Percentiles rank a stretch among this genome's conserved stretches.
These are phyloP conservation scores for Ilex aquifolium DNA, from an alignment of 257 asterid species.

Conservation along the genomic window DNA sequence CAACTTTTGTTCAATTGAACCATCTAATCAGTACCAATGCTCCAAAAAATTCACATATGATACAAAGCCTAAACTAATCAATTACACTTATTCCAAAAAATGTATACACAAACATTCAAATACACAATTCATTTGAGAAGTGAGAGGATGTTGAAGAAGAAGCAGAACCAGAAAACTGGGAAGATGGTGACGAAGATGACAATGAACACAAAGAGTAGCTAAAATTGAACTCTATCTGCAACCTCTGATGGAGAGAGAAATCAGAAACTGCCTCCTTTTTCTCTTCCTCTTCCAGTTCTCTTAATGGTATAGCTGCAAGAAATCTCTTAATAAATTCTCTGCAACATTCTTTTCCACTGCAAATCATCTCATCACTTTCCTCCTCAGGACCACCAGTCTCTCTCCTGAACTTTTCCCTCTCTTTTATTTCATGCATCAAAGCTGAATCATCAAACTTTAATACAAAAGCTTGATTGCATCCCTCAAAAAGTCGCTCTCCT, in stretches of 20 bases:
- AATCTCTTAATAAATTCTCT: conserved; percentile 61
- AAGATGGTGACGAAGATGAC: conserved; percentile 36
- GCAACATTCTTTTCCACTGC: conserved; percentile 66
- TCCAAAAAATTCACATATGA: too few species aligned
- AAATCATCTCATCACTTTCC: conserved; percentile 28
- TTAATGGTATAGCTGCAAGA: conserved; percentile 55
- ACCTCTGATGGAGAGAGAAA: conserved; percentile 44
- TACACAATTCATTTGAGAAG: conserved; percentile 11
- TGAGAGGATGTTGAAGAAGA: conserved; percentile 32
- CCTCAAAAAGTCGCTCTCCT: conserved; percentile 66
- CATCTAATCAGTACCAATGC: too few species aligned
- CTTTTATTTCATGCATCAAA: conserved; percentile 18
- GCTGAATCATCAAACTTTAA: conserved; percentile 48
- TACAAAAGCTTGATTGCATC: conserved; percentile 59
- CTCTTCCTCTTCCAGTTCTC: conserved; percentile 60
- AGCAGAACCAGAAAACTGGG: conserved; percentile 50
- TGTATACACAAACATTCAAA: background rate
- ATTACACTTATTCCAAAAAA: too few species aligned
- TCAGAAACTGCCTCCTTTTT: conserved; percentile 39
- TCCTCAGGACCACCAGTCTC: background rate
- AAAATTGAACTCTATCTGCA: conserved; percentile 74
- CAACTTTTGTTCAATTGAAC: too few species aligned
- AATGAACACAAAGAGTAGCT: conserved; percentile 25
- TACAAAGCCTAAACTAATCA: too few species aligned
- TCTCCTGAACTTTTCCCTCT: conserved; percentile 1